phyloP scores from a whole-genome alignment of 257 asterid genomes.

The Solanum phureja region DNA sequence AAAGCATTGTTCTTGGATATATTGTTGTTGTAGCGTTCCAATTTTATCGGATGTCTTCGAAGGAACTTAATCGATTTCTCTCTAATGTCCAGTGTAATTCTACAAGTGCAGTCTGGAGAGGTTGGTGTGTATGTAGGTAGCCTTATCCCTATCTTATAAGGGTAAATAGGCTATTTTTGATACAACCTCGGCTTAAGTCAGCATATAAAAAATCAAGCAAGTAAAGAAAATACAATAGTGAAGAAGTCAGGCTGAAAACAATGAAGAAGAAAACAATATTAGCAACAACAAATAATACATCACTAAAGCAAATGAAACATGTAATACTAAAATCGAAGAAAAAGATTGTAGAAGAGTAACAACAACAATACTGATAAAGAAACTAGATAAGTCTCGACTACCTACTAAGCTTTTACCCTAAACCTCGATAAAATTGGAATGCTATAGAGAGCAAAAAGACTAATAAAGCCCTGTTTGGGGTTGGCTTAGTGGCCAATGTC shows the following conservation, averaged over 20 bases:
- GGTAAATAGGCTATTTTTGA: not conserved
- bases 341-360: not conserved
- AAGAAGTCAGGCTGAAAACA: not conserved
- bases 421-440: not conserved
- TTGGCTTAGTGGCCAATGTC: not conserved
- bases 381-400: not conserved
- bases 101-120: not conserved
- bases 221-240: not conserved
- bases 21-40: not conserved
- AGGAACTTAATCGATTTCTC: not conserved
- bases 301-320: not conserved
- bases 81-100: not conserved
- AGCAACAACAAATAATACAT: not conserved
- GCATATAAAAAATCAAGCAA: not conserved
- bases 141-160: not conserved
- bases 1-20: not conserved
- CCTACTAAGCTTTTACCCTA: no score
- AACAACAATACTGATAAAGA: not conserved
- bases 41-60: not conserved
- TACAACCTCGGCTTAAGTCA: not conserved
- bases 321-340: not conserved
- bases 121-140: not conserved
- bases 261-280: not conserved
- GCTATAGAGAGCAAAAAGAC: not conserved
- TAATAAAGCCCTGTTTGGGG: not conserved